phyloP scores from a whole-genome alignment of 192 early-diverging fungal genomes.

The Coemansia sp. region DNA sequence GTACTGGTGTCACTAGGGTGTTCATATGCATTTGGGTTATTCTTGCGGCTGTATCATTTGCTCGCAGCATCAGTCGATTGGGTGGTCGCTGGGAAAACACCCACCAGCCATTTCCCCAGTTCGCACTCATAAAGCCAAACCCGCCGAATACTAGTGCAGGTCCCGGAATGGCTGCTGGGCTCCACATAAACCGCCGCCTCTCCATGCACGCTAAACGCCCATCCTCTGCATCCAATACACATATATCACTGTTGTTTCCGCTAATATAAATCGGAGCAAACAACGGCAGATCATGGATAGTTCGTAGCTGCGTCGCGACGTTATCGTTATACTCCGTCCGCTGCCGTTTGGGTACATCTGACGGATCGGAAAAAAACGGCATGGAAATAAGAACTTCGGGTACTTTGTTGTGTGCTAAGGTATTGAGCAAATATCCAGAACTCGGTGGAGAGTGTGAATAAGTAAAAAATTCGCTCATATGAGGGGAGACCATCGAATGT shows the following conservation, averaged over 20 bases:
- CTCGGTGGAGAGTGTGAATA: constrained; percentile 1
- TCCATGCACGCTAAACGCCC: neutral
- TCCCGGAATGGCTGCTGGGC: neutral
- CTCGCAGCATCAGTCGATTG: neutral
- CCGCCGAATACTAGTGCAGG: neutral
- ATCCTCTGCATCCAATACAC: neutral
- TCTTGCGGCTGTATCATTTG: neutral
- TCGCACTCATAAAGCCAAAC: neutral
- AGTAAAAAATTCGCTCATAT: neutral
- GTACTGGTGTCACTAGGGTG: constrained; percentile 8
- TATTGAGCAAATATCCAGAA: neutral
- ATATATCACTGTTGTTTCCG: neutral
- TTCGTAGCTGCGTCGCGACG: neutral
- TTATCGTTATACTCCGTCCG: neutral
- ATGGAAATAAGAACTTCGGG: constrained; percentile 12
- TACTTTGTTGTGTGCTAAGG: constrained; percentile 7
- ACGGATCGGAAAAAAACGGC: constrained; percentile 20
- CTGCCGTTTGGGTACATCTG: constrained; percentile 11
- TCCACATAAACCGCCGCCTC: constrained; percentile 34
- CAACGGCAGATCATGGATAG: constrained; percentile 1
- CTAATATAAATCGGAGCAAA: constrained; percentile 24
- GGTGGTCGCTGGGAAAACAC: constrained; percentile 33
- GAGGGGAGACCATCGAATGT: neutral
- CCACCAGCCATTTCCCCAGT: constrained; percentile 29
- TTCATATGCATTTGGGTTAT: neutral